Evolutionary conservation across 495 filamentous ascomycete species (phyloP).

Genomic region (Geopyxis carbonaria): DNA sequence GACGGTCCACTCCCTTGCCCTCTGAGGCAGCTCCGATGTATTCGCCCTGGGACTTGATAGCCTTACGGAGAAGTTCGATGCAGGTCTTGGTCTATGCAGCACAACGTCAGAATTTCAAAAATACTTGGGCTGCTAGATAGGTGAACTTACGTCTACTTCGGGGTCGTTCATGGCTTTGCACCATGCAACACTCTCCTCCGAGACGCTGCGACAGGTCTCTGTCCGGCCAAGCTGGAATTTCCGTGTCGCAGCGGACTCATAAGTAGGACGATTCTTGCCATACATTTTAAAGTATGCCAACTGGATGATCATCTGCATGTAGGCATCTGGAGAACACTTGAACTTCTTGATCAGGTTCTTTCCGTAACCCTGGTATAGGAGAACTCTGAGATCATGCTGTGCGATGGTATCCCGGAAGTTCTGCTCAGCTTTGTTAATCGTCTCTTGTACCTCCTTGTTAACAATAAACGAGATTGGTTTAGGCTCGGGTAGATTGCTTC

Average conservation of each 20-base stretch:
- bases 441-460: conserved; percentile 47
- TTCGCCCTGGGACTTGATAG: conserved; percentile 63
- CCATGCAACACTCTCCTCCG: conserved; percentile 81
- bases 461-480: conserved; percentile 57
- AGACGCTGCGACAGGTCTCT: conserved; percentile 85
- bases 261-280: conserved; percentile 91
- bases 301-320: conserved; percentile 97
- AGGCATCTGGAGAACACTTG: conserved; percentile 94
- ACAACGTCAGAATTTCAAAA: not conserved
- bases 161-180: conserved; percentile 69
- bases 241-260: conserved; percentile 88
- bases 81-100: conserved; percentile 36
- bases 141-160: conserved; percentile 29
- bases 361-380: conserved; percentile 92
- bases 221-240: conserved; percentile 94
- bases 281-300: conserved; percentile 99
- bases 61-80: conserved; percentile 60
- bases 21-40: conserved; percentile 81
- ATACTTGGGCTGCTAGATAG: too few relatives aligned
- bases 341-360: conserved; percentile 99
- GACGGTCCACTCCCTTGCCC: conserved; percentile 86
- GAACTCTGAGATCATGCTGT: conserved; percentile 79
- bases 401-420: conserved; percentile 68
- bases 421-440: conserved; percentile 56
- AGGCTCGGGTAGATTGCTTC: conserved; percentile 74